phyloP scores from a whole-genome alignment of 495 filamentous ascomycete genomes.

The Penicillium daleae region DNA sequence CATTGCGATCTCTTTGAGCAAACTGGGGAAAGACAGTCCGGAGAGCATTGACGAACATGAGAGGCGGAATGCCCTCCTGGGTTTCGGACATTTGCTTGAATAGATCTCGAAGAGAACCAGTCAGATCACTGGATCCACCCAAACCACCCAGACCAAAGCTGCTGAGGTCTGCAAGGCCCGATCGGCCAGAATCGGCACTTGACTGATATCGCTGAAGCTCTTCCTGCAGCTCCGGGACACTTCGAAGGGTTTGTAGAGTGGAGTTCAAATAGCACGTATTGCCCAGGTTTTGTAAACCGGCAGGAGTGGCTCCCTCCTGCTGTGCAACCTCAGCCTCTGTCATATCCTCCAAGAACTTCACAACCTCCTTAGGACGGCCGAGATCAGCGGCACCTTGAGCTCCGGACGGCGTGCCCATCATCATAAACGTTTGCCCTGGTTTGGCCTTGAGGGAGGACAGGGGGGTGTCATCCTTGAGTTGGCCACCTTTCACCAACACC shows the following conservation, averaged over 20 bases:
- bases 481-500: slow-evolving; percentile 89
- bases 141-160: slow-evolving; percentile 64
- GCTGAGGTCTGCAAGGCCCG: slow-evolving; percentile 53
- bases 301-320: slow-evolving; percentile 80
- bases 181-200: slow-evolving; percentile 36
- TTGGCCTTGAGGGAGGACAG: slow-evolving; percentile 84
- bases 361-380: slow-evolving; percentile 74
- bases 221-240: slow-evolving; percentile 88
- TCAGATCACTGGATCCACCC: slow-evolving; percentile 70
- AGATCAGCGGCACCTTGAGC: slow-evolving; percentile 58
- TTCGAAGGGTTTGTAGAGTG: slow-evolving; percentile 83
- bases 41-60: slow-evolving; percentile 83
- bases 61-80: slow-evolving; percentile 82
- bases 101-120: slow-evolving; percentile 77
- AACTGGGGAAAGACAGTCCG: slow-evolving; percentile 90
- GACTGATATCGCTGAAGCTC: slow-evolving; percentile 72
- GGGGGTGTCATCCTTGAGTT: slow-evolving; percentile 92
- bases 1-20: slow-evolving; percentile 78
- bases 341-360: slow-evolving; percentile 97
- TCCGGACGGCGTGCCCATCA: slow-evolving; percentile 89
- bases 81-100: slow-evolving; percentile 95
- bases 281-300: slow-evolving; percentile 88
- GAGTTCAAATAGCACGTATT: slow-evolving; percentile 99
- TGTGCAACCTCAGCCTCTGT: slow-evolving; percentile 89
- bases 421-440: slow-evolving; percentile 86